These are phyloP conservation scores for Pichia sp. DNA, from an alignment of 1,139 yeast species.

Conservation along the genomic window DNA sequence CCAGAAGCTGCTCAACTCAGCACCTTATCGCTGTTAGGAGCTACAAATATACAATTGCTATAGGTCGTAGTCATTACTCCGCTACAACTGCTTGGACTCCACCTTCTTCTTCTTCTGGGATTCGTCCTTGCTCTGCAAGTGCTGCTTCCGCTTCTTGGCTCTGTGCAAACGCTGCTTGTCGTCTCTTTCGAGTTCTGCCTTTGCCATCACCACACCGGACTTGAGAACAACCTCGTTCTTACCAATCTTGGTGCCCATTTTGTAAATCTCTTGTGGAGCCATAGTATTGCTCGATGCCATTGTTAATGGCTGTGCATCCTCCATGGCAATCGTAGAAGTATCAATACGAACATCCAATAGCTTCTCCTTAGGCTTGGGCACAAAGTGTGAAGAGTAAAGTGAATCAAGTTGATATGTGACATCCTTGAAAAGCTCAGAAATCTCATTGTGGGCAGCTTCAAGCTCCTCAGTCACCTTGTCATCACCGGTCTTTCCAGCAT, in stretches of 20 bases:
- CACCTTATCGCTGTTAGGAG: no score
- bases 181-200: slow-evolving; percentile 76
- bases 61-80: no score
- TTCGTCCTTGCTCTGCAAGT: slow-evolving; percentile 21
- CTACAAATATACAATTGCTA: no score
- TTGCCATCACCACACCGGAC: slow-evolving; percentile 77
- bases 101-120: slow-evolving; percentile 24
- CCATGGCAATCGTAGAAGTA: slow-evolving; percentile 80
- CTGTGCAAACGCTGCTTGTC: slow-evolving; percentile 86
- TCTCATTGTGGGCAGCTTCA: slow-evolving; percentile 70
- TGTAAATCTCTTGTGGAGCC: slow-evolving; percentile 96
- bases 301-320: slow-evolving; percentile 92
- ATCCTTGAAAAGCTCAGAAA: slow-evolving; percentile 54
- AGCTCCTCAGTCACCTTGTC: slow-evolving; percentile 49
- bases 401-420: slow-evolving; percentile 76
- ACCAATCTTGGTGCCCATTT: slow-evolving; percentile 41
- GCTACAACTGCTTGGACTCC: no score
- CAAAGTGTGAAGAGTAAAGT: slow-evolving; percentile 84
- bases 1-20: no score
- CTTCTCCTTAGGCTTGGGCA: slow-evolving; percentile 85
- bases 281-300: slow-evolving; percentile 66
- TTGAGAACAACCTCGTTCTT: slow-evolving; percentile 64
- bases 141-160: slow-evolving; percentile 70
- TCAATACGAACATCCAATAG: slow-evolving; percentile 70
- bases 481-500: slow-evolving; percentile 34